Evolutionary conservation across 495 filamentous ascomycete species (phyloP).

Genomic region (Tuber aestivum): DNA sequence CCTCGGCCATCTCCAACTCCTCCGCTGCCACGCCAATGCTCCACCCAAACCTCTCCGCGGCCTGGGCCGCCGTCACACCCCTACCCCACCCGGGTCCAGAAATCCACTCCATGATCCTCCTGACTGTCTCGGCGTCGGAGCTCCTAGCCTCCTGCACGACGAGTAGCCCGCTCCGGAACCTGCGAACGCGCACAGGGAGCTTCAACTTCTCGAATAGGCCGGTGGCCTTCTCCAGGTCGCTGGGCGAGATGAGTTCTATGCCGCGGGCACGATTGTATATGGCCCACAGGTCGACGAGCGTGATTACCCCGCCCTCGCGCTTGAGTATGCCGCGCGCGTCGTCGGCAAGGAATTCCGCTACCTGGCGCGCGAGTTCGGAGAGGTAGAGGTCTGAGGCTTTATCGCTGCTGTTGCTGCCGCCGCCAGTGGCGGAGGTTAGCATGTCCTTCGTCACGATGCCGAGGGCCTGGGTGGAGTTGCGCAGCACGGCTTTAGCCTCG

Average conservation of each 20-base stretch:
- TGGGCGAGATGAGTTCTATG: constrained; percentile 86
- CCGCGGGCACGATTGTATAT: constrained; percentile 94
- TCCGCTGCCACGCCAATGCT: constrained; percentile 96
- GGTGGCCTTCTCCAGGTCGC: constrained; percentile 86
- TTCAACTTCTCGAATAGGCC: constrained; percentile 80
- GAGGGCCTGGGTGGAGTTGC: constrained; percentile 75
- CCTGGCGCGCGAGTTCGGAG: constrained; percentile 75
- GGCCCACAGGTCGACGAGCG: constrained; percentile 91
- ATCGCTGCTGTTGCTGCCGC: constrained; percentile 44
- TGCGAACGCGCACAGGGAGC: constrained; percentile 76
- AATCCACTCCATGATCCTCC: constrained; percentile 69
- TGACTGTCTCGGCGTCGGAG: constrained; percentile 85
- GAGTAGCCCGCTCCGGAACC: constrained; percentile 84
- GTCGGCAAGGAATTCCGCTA: constrained; percentile 92
- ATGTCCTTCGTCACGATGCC: constrained; percentile 92
- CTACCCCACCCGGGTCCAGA: constrained; percentile 52
- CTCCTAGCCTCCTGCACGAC: constrained; percentile 85
- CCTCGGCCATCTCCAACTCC: constrained; percentile 94
- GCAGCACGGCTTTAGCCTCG: constrained; percentile 67
- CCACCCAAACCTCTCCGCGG: constrained; percentile 89
- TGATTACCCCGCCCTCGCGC: constrained; percentile 87
- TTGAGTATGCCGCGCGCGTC: constrained; percentile 73
- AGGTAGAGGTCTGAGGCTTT: constrained; percentile 48
- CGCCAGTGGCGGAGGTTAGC: constrained; percentile 44
- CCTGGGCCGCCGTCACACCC: constrained; percentile 83